Evolutionary conservation across 306 rosid genomes (phyloP).

Genomic region (Sicyos edulis): DNA sequence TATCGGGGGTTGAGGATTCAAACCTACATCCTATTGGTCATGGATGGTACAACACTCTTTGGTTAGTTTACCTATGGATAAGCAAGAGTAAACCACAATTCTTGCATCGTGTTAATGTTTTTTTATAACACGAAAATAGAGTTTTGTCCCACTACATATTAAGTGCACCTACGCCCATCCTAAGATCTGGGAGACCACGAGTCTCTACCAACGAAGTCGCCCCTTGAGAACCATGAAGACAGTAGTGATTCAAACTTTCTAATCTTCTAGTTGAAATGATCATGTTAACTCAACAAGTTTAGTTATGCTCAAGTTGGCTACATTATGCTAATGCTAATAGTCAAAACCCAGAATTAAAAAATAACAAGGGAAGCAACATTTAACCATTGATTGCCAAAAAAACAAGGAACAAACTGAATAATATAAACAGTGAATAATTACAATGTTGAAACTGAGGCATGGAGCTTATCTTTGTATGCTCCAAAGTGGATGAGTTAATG

Average conservation of each 20-base stretch:
- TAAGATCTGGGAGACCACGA: too few species aligned
- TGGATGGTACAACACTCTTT: too few species aligned
- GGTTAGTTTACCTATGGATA: background rate
- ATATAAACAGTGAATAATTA: constrained; percentile 8
- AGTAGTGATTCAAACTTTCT: too few species aligned
- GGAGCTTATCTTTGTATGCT: constrained; percentile 10
- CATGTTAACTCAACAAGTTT: too few species aligned
- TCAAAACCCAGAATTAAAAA: background rate
- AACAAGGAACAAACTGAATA: background rate
- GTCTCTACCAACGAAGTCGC: too few species aligned
- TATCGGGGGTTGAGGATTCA: too few species aligned
- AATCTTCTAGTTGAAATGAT: too few species aligned
- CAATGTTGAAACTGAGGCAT: background rate
- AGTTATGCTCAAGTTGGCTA: too few species aligned
- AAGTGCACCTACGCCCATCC: too few species aligned
- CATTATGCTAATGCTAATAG: background rate
- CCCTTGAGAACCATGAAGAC: background rate
- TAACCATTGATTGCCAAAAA: background rate
- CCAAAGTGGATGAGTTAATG: constrained; percentile 15
- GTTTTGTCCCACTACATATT: too few species aligned
- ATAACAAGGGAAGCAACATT: background rate
- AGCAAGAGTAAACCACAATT: background rate
- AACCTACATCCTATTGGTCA: too few species aligned
- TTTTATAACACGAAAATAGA: too few species aligned
- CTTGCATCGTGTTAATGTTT: background rate